phyloP scores from a whole-genome alignment of 805 yeast genomes.

The Wickerhamomyces sydowiorum region DNA sequence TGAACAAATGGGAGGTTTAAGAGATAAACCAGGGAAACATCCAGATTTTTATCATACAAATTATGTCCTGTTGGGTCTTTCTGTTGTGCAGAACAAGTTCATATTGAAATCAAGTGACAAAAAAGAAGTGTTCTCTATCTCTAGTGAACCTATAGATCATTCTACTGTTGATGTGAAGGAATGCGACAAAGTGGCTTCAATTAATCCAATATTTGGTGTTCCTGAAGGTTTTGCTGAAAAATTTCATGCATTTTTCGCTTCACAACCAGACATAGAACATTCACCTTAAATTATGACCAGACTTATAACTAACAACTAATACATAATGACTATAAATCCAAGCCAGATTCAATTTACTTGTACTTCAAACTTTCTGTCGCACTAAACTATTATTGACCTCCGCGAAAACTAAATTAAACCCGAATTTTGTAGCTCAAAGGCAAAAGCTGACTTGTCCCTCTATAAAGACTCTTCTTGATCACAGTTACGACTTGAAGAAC shows the following conservation, averaged over 20 bases:
- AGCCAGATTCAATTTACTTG: too few species aligned
- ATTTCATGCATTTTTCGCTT: slow-evolving; percentile 13
- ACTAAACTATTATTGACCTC: too few species aligned
- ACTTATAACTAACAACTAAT: too few species aligned
- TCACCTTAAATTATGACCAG: too few species aligned
- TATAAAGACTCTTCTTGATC: too few species aligned
- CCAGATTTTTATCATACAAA: slow-evolving; percentile 92
- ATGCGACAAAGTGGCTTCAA: slow-evolving; percentile 19
- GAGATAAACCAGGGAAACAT: slow-evolving; percentile 79
- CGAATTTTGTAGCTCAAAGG: not conserved
- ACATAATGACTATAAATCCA: too few species aligned
- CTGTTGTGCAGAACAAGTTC: slow-evolving; percentile 17
- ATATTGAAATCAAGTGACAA: not conserved
- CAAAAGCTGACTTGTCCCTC: too few species aligned
- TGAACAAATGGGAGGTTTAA: slow-evolving; percentile 57
- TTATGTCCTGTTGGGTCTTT: slow-evolving; percentile 73
- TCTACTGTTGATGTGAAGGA: slow-evolving; percentile 15
- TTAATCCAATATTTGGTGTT: slow-evolving; percentile 58
- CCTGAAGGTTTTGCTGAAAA: slow-evolving; percentile 38
- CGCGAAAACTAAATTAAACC: too few species aligned
- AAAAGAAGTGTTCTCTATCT: slow-evolving; percentile 7
- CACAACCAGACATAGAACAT: not conserved
- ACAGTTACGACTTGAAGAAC: too few species aligned
- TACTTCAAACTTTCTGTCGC: too few species aligned
- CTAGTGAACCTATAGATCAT: slow-evolving; percentile 1